Evolutionary conservation across 1,284 basidiomycete genomes (phyloP).

Genomic region (Phellopilus nigrolimitatus): DNA sequence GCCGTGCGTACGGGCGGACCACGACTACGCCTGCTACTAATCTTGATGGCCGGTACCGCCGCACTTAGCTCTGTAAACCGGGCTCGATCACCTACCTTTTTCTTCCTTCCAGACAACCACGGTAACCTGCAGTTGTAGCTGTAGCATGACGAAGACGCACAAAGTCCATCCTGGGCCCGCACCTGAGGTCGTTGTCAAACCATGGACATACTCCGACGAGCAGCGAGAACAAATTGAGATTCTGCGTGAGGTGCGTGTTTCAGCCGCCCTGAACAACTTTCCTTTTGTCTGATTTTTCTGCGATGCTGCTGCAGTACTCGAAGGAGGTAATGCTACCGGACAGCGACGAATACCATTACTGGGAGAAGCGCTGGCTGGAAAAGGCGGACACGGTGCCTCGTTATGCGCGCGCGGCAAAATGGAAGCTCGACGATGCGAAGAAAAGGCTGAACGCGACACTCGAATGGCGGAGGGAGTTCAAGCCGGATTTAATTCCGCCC

Average conservation of each 20-base stretch:
- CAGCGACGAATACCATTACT: slow-evolving; percentile 64
- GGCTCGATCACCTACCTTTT: too few relatives aligned
- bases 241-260: slow-evolving; percentile 49
- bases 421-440: slow-evolving; percentile 73
- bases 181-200: slow-evolving; percentile 43
- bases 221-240: slow-evolving; percentile 57
- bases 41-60: too few relatives aligned
- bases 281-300: neutral
- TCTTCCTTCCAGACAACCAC: slow-evolving; percentile 5
- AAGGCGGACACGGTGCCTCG: slow-evolving; percentile 72
- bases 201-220: slow-evolving; percentile 56
- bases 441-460: slow-evolving; percentile 72
- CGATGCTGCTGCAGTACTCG: slow-evolving; percentile 49
- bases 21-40: too few relatives aligned
- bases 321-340: slow-evolving; percentile 55
- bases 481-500: slow-evolving; percentile 77
- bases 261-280: neutral
- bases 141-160: slow-evolving; percentile 37
- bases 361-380: slow-evolving; percentile 73
- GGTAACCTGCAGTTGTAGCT: neutral
- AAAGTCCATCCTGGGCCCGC: slow-evolving; percentile 43
- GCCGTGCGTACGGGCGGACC: too few relatives aligned
- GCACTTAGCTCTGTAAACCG: too few relatives aligned
- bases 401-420: slow-evolving; percentile 82
- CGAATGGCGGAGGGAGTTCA: slow-evolving; percentile 77